These are phyloP conservation scores for Cladosporium colombiae DNA, from an alignment of 2,329 filamentous ascomycete species.

Conservation along the genomic window DNA sequence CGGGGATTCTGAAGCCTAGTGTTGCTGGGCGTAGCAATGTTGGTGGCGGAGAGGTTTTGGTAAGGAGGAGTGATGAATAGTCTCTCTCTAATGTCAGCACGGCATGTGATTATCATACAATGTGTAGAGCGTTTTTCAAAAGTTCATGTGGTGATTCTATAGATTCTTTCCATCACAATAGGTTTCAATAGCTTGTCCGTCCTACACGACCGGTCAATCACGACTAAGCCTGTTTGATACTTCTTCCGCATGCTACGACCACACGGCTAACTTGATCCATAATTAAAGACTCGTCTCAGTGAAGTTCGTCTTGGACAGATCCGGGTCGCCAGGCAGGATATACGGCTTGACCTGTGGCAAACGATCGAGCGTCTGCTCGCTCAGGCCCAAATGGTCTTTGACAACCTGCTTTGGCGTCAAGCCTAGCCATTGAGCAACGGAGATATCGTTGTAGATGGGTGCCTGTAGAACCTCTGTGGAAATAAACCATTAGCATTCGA, in stretches of 20 bases:
- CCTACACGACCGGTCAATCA: background rate
- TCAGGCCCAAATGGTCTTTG: slow-evolving; percentile 37
- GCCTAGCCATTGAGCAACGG: slow-evolving; percentile 60
- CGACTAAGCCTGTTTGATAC: background rate
- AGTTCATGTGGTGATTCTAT: background rate
- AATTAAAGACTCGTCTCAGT: slow-evolving; percentile 23
- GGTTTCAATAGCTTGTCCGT: background rate
- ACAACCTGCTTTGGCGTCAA: slow-evolving; percentile 47
- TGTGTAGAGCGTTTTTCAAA: background rate
- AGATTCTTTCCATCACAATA: background rate
- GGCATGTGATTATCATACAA: background rate
- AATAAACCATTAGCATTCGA: background rate
- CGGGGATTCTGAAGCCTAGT: slow-evolving; percentile 51
- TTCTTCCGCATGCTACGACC: background rate
- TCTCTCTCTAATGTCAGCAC: too few relatives aligned
- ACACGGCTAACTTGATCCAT: background rate
- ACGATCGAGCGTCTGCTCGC: slow-evolving; percentile 34
- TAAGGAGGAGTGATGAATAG: slow-evolving; percentile 26
- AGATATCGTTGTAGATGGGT: slow-evolving; percentile 54
- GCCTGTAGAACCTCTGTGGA: slow-evolving; percentile 56
- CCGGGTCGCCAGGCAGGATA: slow-evolving; percentile 41
- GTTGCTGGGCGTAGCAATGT: slow-evolving; percentile 46
- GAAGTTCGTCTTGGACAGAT: slow-evolving; percentile 43
- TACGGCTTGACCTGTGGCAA: slow-evolving; percentile 43
- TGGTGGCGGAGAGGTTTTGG: slow-evolving; percentile 45